Base-by-base conservation (phyloP, 164 flowering plant species). In the Dillenia turbinata region DNA sequence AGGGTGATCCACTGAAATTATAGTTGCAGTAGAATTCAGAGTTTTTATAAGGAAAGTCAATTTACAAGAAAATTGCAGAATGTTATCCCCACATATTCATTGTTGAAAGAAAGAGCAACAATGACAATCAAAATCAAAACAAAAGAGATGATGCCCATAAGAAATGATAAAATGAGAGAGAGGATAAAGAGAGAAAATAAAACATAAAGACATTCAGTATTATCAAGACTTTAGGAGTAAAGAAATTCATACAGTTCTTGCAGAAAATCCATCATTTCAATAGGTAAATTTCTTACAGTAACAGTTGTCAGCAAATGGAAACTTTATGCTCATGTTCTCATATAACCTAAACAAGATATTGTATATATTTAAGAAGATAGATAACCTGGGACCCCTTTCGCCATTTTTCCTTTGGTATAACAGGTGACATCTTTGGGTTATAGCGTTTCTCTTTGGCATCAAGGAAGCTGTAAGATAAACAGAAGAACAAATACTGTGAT, bases 381-480 rank as follows among this genome's bases (percentile, higher is more conserved):
- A 54, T 54, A 48, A 94, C 98, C 98, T 94, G 98, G 57, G 98
- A 94, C 53, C 98, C 98, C 81, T 94, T 94, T 65, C 95, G 79
- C 98, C 98, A 94, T 76, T 77, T 87, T 13, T 59, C 67, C 76
- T 76, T 77, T 22, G 92, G 88, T 81, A 94, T 90, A 33, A 64
- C 43, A 66, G 86, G 91, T 55, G 92, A 80, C 98, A 94, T 94
- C 73, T 81, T 89, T 61, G 87, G 86, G 67, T 83, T 76, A 83
- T 94, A 90, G 51, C 97, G 92, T 2, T 54, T 78, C 58, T 74
- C 93, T 64, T 90, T 84, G 26, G 56, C 65, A 64, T 87, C 88
- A 64, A 84, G 79, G 79, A 89, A 94, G 71, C 97, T 90, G 66
- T 59, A 73, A 72, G 14, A 49, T 16, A 51, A 56, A 61, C 24